Evolutionary conservation across 768 basidiomycete species (phyloP).

Genomic region (Podaxis pistillaris): DNA sequence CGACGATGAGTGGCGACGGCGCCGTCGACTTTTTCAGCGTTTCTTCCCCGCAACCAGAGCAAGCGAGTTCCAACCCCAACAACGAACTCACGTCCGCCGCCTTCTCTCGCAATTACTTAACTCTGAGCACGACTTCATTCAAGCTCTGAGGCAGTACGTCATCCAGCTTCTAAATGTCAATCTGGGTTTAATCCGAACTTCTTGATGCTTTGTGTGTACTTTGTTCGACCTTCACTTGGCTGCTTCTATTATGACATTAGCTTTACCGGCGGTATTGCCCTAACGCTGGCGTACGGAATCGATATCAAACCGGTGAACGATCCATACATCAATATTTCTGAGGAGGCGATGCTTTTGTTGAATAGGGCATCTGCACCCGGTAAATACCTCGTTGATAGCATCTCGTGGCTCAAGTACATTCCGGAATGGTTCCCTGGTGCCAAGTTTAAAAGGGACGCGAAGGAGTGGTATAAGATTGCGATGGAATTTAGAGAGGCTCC

Average conservation of each 20-base stretch:
- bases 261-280: conserved; percentile 35
- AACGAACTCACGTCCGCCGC: not conserved
- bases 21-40: conserved; percentile 37
- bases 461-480: conserved; percentile 35
- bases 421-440: conserved; percentile 59
- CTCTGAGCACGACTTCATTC: conserved; percentile 34
- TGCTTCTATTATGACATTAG: conserved; percentile 21
- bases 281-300: conserved; percentile 43
- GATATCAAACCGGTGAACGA: conserved; percentile 35
- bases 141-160: conserved; percentile 33
- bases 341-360: conserved; percentile 31
- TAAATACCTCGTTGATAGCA: conserved; percentile 36
- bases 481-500: conserved; percentile 34
- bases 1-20: conserved; percentile 36
- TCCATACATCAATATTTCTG: conserved; percentile 37
- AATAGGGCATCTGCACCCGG: conserved; percentile 8
- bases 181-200: not conserved
- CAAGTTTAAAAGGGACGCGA: conserved; percentile 48
- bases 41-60: conserved; percentile 31
- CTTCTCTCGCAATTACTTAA: conserved; percentile 26
- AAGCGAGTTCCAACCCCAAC: conserved; percentile 7
- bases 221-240: not conserved
- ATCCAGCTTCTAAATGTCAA: not conserved
- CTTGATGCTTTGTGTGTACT: not conserved
- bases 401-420: conserved; percentile 34